Base-by-base conservation (phyloP, 2,329 filamentous ascomycete genomes). In the Stylonectria norvegica region DNA sequence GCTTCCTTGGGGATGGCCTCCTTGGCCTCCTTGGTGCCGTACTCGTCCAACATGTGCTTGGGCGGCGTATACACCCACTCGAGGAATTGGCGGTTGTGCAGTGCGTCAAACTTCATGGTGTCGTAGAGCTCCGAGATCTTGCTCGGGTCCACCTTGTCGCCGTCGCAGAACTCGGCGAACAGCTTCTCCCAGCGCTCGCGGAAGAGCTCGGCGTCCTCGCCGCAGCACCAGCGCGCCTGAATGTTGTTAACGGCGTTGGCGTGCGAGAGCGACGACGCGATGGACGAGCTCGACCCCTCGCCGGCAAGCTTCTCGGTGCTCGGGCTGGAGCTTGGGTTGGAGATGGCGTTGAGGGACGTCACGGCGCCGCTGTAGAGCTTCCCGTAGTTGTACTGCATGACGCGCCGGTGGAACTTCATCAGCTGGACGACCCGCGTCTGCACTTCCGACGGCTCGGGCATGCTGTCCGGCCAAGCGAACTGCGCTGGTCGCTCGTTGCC, bases 91-190 rank as follows among this genome's bases (percentile, higher is more conserved):
- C 93, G 83, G 60, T 98, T 98, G 66, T 98, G 94, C 11, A 98
- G 74, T 1, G 93, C 93, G 63, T 98, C 93, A 50, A 97, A 98
- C 65, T 98, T 98, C 93, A 98, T 97, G 15, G 91, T 97, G 64
- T 98, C 93, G 63, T 98, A 98, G 3, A 98, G 77, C 68, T 98
- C 93, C 5, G 89, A 96, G 47, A 98, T 91, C 70, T 98, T 98
- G 73, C 90, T 95, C 14, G 94, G 94, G 64, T 98, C 93, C 14
- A 97, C 89, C 70, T 98, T 98, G 58, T 98, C 93, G 1, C 87
- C 85, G 62, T 98, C 94, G 51, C 86, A 93, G 58, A 98, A 98
- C 61, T 98, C 93, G 34, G 84, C 81, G 66, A 98, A 98, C 2
- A 98, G 77, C 69, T 98, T 98, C 68, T 97, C 93, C 93, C 93